These are phyloP conservation scores for Kodamaea sp. DNA, from an alignment of 1,139 yeast species.

Conservation along the genomic window DNA sequence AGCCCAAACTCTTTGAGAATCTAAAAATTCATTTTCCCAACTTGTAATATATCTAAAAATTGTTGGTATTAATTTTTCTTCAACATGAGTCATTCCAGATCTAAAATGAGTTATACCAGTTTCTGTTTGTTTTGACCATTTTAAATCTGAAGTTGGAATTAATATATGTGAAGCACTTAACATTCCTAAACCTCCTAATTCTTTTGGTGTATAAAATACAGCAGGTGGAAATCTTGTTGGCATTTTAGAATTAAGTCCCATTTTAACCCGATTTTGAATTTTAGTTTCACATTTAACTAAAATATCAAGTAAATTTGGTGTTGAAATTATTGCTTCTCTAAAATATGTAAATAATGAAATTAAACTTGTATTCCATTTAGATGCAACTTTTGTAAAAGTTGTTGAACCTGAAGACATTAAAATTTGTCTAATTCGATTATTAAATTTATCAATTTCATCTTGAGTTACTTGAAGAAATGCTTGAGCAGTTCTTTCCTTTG, in stretches of 20 bases:
- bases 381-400: conserved; percentile 90
- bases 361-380: conserved; percentile 94
- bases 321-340: conserved; percentile 88
- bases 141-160: conserved; percentile 88
- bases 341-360: conserved; percentile 83
- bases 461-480: conserved; percentile 84
- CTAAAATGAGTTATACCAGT: conserved; percentile 94
- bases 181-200: conserved; percentile 97
- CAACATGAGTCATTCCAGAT: conserved; percentile 86
- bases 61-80: conserved; percentile 83
- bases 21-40: conserved; percentile 95
- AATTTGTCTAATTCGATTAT: conserved; percentile 82
- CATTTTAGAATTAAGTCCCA: conserved; percentile 97
- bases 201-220: conserved; percentile 96
- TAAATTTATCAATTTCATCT: conserved; percentile 74
- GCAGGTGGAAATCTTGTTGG: conserved; percentile 99
- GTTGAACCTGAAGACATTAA: conserved; percentile 95
- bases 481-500: conserved; percentile 85
- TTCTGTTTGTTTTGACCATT: conserved; percentile 92
- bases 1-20: conserved; percentile 97
- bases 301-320: conserved; percentile 72
- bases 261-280: conserved; percentile 89
- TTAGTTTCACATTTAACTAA: conserved; percentile 90
- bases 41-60: conserved; percentile 87
- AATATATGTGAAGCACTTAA: conserved; percentile 92